A percentile compares a stretch with the other conserved stretches of the same genome.
Evolutionary conservation across 768 basidiomycete genomes (phyloP).

Genomic region (Scleroderma bovista): DNA sequence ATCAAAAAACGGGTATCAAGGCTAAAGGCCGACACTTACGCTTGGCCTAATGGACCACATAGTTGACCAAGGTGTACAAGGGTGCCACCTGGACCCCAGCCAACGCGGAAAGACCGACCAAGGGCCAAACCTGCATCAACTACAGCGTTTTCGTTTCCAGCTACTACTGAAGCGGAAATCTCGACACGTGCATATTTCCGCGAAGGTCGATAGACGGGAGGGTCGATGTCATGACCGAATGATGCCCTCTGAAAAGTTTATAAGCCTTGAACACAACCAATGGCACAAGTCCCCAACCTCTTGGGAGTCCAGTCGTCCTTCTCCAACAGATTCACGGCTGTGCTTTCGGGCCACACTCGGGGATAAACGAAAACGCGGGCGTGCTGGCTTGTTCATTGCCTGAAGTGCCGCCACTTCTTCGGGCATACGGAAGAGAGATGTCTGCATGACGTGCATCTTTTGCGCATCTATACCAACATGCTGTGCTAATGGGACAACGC

Average conservation of each 20-base stretch:
- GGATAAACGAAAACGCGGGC: constrained; percentile 30
- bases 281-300: constrained; percentile 40
- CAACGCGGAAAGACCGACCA: constrained; percentile 83
- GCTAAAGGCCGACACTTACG: constrained; percentile 38
- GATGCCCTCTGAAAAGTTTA: constrained; percentile 55
- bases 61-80: constrained; percentile 75
- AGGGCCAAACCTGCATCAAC: constrained; percentile 82
- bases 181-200: constrained; percentile 78
- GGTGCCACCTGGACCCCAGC: constrained; percentile 82
- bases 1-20: constrained; percentile 7
- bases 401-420: constrained; percentile 66
- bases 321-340: constrained; percentile 73
- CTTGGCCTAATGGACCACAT: constrained; percentile 47
- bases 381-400: constrained; percentile 41
- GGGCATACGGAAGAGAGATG: constrained; percentile 73
- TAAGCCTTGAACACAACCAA: not conserved
- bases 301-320: constrained; percentile 55
- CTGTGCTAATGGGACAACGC: constrained; percentile 66
- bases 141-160: constrained; percentile 57
- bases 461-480: constrained; percentile 77
- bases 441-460: constrained; percentile 92
- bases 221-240: constrained; percentile 69
- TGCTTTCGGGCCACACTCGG: constrained; percentile 57
- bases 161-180: constrained; percentile 56
- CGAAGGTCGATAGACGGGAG: constrained; percentile 64